These are phyloP conservation scores for Peronospora farinosa DNA, from an alignment of 352 stramenopile species.

Conservation along the genomic window DNA sequence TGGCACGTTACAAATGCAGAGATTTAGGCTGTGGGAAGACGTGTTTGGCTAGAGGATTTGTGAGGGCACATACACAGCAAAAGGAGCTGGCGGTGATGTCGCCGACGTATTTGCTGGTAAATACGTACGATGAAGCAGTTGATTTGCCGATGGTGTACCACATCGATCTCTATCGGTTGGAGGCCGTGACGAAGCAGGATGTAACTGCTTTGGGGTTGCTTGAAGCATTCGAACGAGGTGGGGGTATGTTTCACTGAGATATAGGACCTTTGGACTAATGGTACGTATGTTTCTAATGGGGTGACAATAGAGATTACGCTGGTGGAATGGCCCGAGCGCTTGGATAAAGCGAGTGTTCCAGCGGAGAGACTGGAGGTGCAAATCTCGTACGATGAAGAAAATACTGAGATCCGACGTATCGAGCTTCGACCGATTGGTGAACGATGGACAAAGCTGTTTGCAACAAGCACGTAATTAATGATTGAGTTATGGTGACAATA, in stretches of 20 bases:
- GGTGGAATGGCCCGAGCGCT: slow-evolving; percentile 71
- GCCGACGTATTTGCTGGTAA: slow-evolving; percentile 91
- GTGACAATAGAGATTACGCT: slow-evolving; percentile 43
- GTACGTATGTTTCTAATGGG: background rate
- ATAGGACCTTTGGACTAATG: background rate
- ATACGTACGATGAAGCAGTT: slow-evolving; percentile 72
- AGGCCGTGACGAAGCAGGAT: slow-evolving; percentile 51
- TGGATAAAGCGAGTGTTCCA: slow-evolving; percentile 36
- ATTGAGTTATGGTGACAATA: background rate
- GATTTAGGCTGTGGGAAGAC: slow-evolving; percentile 92
- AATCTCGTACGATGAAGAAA: slow-evolving; percentile 49
- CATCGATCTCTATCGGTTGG: slow-evolving; percentile 90
- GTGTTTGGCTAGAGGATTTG: slow-evolving; percentile 88
- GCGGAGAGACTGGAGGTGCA: slow-evolving; percentile 45
- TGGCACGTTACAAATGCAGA: slow-evolving; percentile 17
- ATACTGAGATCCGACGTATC: slow-evolving; percentile 36
- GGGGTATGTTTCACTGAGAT: background rate
- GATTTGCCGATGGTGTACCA: slow-evolving; percentile 62
- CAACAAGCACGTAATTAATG: too few species aligned
- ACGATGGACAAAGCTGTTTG: slow-evolving; percentile 33
- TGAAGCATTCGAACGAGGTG: slow-evolving; percentile 52
- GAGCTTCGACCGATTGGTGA: slow-evolving; percentile 35
- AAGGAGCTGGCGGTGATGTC: slow-evolving; percentile 77
- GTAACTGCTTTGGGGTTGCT: slow-evolving; percentile 45
- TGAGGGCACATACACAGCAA: slow-evolving; percentile 49